Evolutionary conservation across 345 rosid species (phyloP).

Genomic region (Linum usitatissimum): DNA sequence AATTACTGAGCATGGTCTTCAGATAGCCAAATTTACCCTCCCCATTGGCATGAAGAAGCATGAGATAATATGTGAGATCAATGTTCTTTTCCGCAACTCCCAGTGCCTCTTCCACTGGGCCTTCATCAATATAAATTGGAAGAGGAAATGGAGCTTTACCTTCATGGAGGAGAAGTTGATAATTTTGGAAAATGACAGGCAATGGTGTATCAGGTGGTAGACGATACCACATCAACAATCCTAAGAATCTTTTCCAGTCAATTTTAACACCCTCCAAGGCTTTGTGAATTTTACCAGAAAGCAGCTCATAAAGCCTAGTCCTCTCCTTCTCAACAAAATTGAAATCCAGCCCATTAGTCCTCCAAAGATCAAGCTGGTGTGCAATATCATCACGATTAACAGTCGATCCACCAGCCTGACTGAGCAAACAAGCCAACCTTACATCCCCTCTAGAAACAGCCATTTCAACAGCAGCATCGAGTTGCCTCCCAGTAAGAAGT

Average conservation of each 20-base stretch:
- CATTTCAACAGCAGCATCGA: slow-evolving; percentile 75
- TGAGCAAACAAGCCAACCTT: slow-evolving; percentile 83
- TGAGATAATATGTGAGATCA: slow-evolving; percentile 83
- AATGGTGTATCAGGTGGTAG: slow-evolving; percentile 56
- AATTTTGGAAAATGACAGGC: slow-evolving; percentile 54
- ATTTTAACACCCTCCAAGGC: slow-evolving; percentile 46
- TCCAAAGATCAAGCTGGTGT: slow-evolving; percentile 79
- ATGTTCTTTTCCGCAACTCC: slow-evolving; percentile 35
- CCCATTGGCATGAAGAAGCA: slow-evolving; percentile 85
- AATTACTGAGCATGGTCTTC: slow-evolving; percentile 83
- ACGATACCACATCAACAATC: slow-evolving; percentile 90
- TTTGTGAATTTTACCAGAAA: slow-evolving; percentile 71
- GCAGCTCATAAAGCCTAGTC: slow-evolving; percentile 73
- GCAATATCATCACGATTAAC: slow-evolving; percentile 59
- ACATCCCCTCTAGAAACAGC: slow-evolving; percentile 91
- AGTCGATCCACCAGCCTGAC: slow-evolving; percentile 90
- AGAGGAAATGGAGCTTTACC: slow-evolving; percentile 73
- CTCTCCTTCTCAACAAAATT: slow-evolving; percentile 80
- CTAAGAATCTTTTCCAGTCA: slow-evolving; percentile 97
- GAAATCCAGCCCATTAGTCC: slow-evolving; percentile 77
- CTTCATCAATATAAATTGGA: slow-evolving; percentile 87
- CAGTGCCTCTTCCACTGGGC: slow-evolving; percentile 36
- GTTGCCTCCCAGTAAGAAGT: slow-evolving; percentile 82
- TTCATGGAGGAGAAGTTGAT: slow-evolving; percentile 54
- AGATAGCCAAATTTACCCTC: slow-evolving; percentile 40